Evolutionary conservation across 352 stramenopile genomes (phyloP).

Genomic region (Elongisporangium anandrum): DNA sequence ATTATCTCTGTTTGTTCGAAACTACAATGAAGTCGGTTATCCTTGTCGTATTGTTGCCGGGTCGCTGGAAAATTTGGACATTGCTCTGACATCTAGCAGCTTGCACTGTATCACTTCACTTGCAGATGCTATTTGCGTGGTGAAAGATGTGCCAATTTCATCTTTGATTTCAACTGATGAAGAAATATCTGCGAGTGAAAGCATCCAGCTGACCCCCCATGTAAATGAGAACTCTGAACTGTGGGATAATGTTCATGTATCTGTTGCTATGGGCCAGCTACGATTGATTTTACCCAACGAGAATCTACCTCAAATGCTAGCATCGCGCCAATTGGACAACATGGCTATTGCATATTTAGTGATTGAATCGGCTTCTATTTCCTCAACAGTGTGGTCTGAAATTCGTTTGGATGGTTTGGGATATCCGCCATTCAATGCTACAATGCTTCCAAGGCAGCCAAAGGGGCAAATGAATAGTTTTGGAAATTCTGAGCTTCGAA

Average conservation of each 20-base stretch:
- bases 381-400: conserved; percentile 37
- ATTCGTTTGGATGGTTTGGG: conserved; percentile 66
- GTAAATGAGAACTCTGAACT: background rate
- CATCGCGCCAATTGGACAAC: conserved; percentile 6
- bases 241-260: conserved; percentile 34
- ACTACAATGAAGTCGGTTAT: conserved; percentile 35
- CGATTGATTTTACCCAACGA: conserved; percentile 51
- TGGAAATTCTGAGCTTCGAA: conserved; percentile 29
- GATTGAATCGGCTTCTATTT: conserved; percentile 40
- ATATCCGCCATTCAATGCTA: conserved; percentile 76
- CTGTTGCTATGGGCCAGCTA: conserved; percentile 36
- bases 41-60: conserved; percentile 25
- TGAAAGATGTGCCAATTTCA: background rate
- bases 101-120: conserved; percentile 34
- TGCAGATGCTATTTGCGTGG: background rate
- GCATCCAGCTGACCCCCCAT: background rate
- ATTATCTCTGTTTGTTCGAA: conserved; percentile 36
- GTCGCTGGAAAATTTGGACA: conserved; percentile 42
- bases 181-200: background rate
- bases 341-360: conserved; percentile 32
- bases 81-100: conserved; percentile 38
- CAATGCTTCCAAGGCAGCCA: conserved; percentile 45
- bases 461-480: conserved; percentile 40
- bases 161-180: background rate
- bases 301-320: conserved; percentile 23